Evolutionary conservation across 2,329 filamentous ascomycete species (phyloP).

Genomic region (Aspergillus persii): DNA sequence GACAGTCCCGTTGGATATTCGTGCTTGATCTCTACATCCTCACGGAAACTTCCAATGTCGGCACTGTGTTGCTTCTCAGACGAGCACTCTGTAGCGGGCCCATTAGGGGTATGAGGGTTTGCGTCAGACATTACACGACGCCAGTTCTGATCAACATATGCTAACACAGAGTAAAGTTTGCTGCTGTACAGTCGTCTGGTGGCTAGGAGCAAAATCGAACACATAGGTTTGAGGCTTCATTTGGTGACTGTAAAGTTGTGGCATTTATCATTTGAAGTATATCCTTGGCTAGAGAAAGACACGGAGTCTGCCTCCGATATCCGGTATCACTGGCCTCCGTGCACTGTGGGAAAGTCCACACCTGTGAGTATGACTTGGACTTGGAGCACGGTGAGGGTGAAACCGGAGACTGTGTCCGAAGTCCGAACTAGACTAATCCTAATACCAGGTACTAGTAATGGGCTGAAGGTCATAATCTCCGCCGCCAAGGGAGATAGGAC

Average conservation of each 20-base stretch:
- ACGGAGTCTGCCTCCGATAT: not conserved
- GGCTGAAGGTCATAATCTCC: too few species aligned
- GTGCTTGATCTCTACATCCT: conserved; percentile 15
- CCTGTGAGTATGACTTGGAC: not conserved
- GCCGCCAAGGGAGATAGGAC: too few species aligned
- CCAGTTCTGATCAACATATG: too few species aligned
- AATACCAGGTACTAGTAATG: not conserved
- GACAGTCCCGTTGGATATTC: conserved; percentile 18
- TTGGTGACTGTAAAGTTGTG: not conserved
- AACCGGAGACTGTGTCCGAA: not conserved
- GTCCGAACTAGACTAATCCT: not conserved
- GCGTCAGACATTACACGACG: not conserved
- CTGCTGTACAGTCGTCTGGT: too few species aligned
- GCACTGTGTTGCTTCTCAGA: conserved; percentile 7
- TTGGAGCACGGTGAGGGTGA: not conserved
- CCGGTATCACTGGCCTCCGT: not conserved
- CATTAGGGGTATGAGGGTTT: not conserved
- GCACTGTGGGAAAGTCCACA: too few species aligned
- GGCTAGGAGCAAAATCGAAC: not conserved
- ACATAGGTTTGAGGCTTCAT: not conserved
- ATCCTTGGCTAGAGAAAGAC: not conserved
- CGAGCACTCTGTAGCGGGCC: not conserved
- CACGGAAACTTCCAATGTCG: not conserved
- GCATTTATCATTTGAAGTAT: not conserved
- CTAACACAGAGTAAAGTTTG: too few species aligned